Evolutionary conservation across 495 filamentous ascomycete species (phyloP).

Genomic region (Letharia columbiana): DNA sequence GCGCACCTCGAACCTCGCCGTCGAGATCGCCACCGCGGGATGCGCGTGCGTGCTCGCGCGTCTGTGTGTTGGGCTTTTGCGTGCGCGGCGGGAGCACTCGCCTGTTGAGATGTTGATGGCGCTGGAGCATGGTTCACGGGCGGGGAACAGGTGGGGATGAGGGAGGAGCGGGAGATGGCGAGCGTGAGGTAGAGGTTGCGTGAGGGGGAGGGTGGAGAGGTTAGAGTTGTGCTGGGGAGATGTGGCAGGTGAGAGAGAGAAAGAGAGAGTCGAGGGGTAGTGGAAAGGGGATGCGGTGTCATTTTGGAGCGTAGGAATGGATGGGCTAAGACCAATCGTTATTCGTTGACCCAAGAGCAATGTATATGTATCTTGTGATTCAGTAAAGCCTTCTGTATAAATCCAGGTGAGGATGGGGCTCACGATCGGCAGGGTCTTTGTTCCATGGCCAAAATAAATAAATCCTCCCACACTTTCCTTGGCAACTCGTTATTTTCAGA

Average conservation of each 20-base stretch:
- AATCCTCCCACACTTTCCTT: too few relatives aligned
- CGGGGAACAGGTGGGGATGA: conserved; percentile 3
- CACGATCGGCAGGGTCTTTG: too few relatives aligned
- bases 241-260: background rate
- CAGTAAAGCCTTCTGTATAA: too few relatives aligned
- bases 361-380: too few relatives aligned
- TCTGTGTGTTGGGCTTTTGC: conserved; percentile 4
- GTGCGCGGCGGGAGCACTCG: conserved; percentile 10
- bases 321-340: too few relatives aligned
- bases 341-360: too few relatives aligned
- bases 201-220: conserved; percentile 19
- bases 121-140: conserved; percentile 12
- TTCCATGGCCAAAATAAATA: too few relatives aligned
- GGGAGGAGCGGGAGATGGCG: conserved; percentile 15
- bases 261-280: background rate
- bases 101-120: conserved; percentile 22
- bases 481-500: too few relatives aligned
- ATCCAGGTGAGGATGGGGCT: too few relatives aligned
- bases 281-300: background rate
- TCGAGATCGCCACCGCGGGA: conserved; percentile 18
- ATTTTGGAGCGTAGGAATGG: too few relatives aligned
- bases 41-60: conserved; percentile 15
- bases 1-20: conserved; percentile 25
- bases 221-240: conserved; percentile 16
- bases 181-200: conserved; percentile 21